Conservation (phyloP, 345 rosid species). For the Moricandia arvensis region DNA sequence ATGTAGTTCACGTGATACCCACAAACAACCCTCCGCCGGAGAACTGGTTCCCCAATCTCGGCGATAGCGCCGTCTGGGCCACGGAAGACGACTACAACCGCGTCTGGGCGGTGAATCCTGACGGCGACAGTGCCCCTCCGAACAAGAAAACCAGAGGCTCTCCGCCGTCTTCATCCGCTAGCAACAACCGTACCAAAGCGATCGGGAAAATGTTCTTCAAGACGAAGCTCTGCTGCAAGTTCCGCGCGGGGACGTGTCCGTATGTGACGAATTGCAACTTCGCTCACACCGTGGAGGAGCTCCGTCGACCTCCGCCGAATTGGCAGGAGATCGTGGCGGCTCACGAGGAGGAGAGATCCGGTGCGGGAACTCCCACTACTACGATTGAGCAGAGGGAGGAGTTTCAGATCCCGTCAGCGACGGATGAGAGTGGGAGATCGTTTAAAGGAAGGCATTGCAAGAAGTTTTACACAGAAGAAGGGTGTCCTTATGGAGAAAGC, state of each 20-base stretch:
- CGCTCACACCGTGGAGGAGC: constrained; percentile 85
- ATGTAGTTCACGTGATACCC: constrained; percentile 76
- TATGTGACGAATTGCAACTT: constrained; percentile 88
- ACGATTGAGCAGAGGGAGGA: constrained; percentile 52
- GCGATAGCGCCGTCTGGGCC: constrained; percentile 70
- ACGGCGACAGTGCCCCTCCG: constrained; percentile 49
- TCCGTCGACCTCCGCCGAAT: constrained; percentile 88
- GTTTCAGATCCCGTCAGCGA: constrained; percentile 65
- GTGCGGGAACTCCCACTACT: constrained; percentile 15
- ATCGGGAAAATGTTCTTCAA: constrained; percentile 79
- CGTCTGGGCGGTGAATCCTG: constrained; percentile 50
- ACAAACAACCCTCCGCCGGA: constrained; percentile 48
- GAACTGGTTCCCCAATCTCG: constrained; percentile 61
- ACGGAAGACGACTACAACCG: constrained; percentile 88
- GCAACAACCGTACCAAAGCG: constrained; percentile 44
- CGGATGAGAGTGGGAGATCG: constrained; percentile 47
- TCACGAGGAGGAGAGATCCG: constrained; percentile 36
- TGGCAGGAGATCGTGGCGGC: constrained; percentile 87
- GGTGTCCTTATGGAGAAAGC: constrained; percentile 92
- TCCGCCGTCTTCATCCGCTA: constrained; percentile 46
- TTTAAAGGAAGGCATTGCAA: constrained; percentile 91
- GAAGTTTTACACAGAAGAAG: constrained; percentile 93
- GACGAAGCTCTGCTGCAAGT: constrained; percentile 81
- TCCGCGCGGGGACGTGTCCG: constrained; percentile 60
- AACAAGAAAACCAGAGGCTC: constrained; percentile 61